Evolutionary conservation across 768 basidiomycete genomes (phyloP).

Genomic region (Phylloporus sp.): DNA sequence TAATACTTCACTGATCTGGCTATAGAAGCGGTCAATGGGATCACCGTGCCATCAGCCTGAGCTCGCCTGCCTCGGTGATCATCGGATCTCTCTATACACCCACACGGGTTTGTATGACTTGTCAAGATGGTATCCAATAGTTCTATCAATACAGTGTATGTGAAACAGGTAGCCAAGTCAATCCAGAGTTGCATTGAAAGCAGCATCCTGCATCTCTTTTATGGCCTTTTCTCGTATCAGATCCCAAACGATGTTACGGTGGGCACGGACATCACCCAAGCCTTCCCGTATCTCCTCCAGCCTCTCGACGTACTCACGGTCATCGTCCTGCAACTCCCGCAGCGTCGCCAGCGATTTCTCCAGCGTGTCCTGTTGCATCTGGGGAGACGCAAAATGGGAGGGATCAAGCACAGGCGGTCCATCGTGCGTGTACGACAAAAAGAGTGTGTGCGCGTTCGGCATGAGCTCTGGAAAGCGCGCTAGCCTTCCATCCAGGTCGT

Average conservation of each 20-base stretch:
- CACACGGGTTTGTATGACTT: neutral
- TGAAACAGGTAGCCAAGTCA: slow-evolving; percentile 4
- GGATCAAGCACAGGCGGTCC: slow-evolving; percentile 47
- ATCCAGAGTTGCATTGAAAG: slow-evolving; percentile 34
- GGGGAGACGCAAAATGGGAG: slow-evolving; percentile 60
- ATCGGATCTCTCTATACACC: too few relatives aligned
- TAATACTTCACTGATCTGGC: too few relatives aligned
- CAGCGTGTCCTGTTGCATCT: slow-evolving; percentile 63
- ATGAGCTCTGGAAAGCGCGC: slow-evolving; percentile 65
- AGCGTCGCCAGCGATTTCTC: slow-evolving; percentile 73
- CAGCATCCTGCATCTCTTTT: slow-evolving; percentile 69
- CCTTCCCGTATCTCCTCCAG: slow-evolving; percentile 81
- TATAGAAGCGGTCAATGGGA: too few relatives aligned
- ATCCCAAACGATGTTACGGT: slow-evolving; percentile 73
- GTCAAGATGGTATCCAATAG: neutral
- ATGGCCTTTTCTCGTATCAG: slow-evolving; percentile 70
- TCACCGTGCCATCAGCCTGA: too few relatives aligned
- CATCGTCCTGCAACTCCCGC: slow-evolving; percentile 82
- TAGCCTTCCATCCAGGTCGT: slow-evolving; percentile 40
- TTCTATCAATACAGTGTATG: neutral
- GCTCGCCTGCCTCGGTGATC: too few relatives aligned
- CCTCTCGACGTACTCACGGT: slow-evolving; percentile 81
- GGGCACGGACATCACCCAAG: slow-evolving; percentile 68
- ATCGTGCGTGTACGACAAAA: slow-evolving; percentile 53
- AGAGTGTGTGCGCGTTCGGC: slow-evolving; percentile 62